Conservation (phyloP, 2,329 filamentous ascomycete species). For the Penicillium janthinellum region DNA sequence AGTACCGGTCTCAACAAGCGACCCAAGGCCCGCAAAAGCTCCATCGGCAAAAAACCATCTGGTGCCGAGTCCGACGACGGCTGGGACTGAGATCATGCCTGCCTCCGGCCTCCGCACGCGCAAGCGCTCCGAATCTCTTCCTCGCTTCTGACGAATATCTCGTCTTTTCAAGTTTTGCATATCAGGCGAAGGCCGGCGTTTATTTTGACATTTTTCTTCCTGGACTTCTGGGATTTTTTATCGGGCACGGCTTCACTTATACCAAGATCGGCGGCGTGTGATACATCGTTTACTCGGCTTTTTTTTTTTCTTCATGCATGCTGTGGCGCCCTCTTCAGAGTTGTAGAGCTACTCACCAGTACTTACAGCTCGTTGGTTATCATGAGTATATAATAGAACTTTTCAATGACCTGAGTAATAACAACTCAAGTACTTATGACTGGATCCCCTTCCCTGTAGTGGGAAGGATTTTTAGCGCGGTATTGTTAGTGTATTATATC, state of each 20-base stretch:
- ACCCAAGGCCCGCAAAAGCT: constrained; percentile 40
- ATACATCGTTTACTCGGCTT: constrained; percentile 9
- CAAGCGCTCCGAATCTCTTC: constrained; percentile 1
- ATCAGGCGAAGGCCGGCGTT: constrained; percentile 22
- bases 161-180: constrained; percentile 26
- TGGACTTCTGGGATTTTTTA: neutral
- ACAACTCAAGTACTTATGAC: neutral
- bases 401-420: neutral
- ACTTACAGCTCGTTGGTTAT: constrained; percentile 5
- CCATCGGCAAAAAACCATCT: constrained; percentile 37
- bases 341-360: constrained; percentile 7
- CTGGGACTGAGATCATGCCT: constrained; percentile 24
- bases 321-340: constrained; percentile 13
- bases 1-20: constrained; percentile 43
- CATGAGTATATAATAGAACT: constrained; percentile 27
- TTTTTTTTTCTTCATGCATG: constrained; percentile 14
- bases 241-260: constrained; percentile 7
- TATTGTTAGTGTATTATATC: too few relatives aligned
- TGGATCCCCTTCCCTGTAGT: too few relatives aligned
- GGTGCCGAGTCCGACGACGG: constrained; percentile 43
- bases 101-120: neutral
- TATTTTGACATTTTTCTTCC: constrained; percentile 7
- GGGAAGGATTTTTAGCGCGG: too few relatives aligned
- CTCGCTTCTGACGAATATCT: neutral
- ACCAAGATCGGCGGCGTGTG: constrained; percentile 7